Evolutionary conservation across 331 rosid genomes (phyloP), one percentile per base, ranked within the genome.

Genomic region (Quercus phellos): DNA sequence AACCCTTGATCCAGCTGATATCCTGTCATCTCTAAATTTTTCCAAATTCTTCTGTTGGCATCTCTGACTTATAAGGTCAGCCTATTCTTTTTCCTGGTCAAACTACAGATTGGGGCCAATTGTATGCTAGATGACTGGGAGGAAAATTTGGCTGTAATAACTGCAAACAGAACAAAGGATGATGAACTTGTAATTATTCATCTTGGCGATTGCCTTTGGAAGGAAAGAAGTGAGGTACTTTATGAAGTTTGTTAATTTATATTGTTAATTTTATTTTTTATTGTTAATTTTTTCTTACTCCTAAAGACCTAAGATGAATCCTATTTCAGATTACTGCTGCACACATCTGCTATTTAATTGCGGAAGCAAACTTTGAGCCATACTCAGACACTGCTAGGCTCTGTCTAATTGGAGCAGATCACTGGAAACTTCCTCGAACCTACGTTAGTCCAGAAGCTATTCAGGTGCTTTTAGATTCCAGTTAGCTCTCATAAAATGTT

Each of bases 111-210:
- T 83, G 87, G 85, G 67, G 79, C 89, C 26, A 87, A 80, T 78
- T 80, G 84, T 38, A 89, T 94, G 98, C 94, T 94, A 82, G 96
- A 92, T 74, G 96, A 88, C 58, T 94, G 98, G 98, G 97, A 94
- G 81, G 91, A 94, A 82, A 94, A 94, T 88, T 81, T 94, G 76
- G 98, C 98, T 43, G 93, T 94, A 55, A 88, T 94, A 78, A 87
- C 96, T 84, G 94, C 98, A 78, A 94, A 94, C 82, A 87, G 97
- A 83, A 94, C 98, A 66, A 92, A 94, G 84, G 97, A 81, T 80
- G 98, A 94, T 58, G 97, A 94, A 75, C 92, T 94, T 66, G 98
- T 94, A 68, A 88, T 92, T 67, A 79, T 89, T 58, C 97, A 94
- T 77, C 96, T 94, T 35, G 98, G 98, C 55, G 98, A 94, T 81